A percentile compares a stretch with the other conserved stretches of the same genome.
phyloP scores from a whole-genome alignment of 1,284 basidiomycete species.

The Filobasidium uniguttulatum region DNA sequence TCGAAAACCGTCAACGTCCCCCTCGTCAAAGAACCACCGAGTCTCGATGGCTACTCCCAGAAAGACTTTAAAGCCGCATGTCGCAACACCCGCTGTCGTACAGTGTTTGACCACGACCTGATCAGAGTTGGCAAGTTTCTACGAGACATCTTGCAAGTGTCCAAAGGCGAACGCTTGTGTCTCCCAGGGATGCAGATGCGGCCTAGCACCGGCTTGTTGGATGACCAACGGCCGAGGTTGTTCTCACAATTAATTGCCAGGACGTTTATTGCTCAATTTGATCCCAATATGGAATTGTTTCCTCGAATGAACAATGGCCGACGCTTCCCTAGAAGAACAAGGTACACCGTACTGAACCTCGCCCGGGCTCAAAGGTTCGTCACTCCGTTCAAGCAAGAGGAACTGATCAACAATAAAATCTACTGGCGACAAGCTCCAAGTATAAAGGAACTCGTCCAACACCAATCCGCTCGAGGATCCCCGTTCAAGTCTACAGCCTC shows the following conservation, averaged over 20 bases:
- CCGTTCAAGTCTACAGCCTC: not conserved
- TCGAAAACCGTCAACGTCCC: not conserved
- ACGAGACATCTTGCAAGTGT: conserved; percentile 50
- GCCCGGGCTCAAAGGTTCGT: not conserved
- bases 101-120: conserved; percentile 13
- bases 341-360: not conserved
- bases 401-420: not conserved
- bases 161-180: conserved; percentile 34
- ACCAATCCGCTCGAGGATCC: not conserved
- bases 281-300: not conserved
- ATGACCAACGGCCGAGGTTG: not conserved
- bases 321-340: not conserved
- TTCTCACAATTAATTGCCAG: not conserved
- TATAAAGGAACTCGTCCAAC: not conserved
- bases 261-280: not conserved
- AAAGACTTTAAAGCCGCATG: conserved; percentile 9
- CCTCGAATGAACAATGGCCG: not conserved
- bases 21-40: conserved; percentile 2
- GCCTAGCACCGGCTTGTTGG: conserved; percentile 6
- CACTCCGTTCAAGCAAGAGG: not conserved
- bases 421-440: not conserved
- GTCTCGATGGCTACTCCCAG: conserved; percentile 6
- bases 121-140: conserved; percentile 41
- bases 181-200: conserved; percentile 9
- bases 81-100: not conserved